Percentiles rank a stretch among this genome's conserved stretches.
Evolutionary conservation across 2,329 filamentous ascomycete genomes (phyloP).

Genomic region (Alternaria panax): DNA sequence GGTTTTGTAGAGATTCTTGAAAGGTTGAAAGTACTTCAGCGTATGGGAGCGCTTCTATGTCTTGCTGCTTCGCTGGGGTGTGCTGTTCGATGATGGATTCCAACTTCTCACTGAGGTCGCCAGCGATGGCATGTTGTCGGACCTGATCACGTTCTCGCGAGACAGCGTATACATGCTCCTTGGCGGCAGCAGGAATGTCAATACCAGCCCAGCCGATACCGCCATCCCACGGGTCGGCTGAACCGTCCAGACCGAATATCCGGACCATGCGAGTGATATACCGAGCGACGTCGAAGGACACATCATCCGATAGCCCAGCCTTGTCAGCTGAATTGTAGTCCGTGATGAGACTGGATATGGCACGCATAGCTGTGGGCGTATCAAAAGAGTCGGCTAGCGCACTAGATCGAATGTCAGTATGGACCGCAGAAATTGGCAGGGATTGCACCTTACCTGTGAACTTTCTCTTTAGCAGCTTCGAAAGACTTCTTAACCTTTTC

Average conservation of each 20-base stretch:
- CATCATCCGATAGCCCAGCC: conserved; percentile 53
- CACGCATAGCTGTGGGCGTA: conserved; percentile 78
- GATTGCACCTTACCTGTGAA: conserved; percentile 53
- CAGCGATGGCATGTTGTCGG: conserved; percentile 62
- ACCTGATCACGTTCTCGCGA: conserved; percentile 65
- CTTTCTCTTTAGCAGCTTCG: conserved; percentile 61
- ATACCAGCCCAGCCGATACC: conserved; percentile 71
- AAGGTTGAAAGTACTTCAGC: conserved; percentile 59
- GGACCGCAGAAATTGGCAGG: not conserved
- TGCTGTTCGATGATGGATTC: conserved; percentile 51
- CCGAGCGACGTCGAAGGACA: conserved; percentile 66
- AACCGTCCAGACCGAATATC: conserved; percentile 80
- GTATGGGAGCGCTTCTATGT: conserved; percentile 52
- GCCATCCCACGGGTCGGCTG: conserved; percentile 53
- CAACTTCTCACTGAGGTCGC: conserved; percentile 40
- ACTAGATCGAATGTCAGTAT: conserved; percentile 17
- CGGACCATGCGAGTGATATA: conserved; percentile 86
- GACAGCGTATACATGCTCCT: conserved; percentile 67
- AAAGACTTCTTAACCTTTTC: conserved; percentile 59
- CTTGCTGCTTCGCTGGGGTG: conserved; percentile 37
- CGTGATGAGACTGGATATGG: conserved; percentile 79
- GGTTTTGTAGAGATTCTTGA: conserved; percentile 67
- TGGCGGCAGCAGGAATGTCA: conserved; percentile 66
- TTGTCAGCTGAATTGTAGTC: conserved; percentile 69
- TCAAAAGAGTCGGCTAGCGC: conserved; percentile 87